These are phyloP conservation scores for Cucumis variabilis DNA, from an alignment of 331 rosid species.

Conservation along the genomic window DNA sequence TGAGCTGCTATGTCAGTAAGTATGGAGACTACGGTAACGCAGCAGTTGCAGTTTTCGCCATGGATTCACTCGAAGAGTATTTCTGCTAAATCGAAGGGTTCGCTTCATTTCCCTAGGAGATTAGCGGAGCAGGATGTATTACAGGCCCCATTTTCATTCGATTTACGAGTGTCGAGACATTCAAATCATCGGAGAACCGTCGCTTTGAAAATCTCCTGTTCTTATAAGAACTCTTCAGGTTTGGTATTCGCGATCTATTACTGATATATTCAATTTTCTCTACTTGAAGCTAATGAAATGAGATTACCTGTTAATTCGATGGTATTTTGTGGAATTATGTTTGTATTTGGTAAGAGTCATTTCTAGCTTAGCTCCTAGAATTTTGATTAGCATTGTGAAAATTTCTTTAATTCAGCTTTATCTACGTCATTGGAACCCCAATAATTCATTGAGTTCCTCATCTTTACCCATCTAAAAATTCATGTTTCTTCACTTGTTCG, in stretches of 20 bases:
- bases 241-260: neutral
- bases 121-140: constrained; percentile 42
- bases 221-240: constrained; percentile 75
- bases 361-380: neutral
- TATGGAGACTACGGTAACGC: constrained; percentile 66
- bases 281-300: neutral
- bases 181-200: constrained; percentile 48
- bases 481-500: neutral
- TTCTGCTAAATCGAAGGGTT: constrained; percentile 38
- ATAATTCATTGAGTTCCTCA: neutral
- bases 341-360: neutral
- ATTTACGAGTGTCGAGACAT: constrained; percentile 33
- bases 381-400: neutral
- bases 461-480: neutral
- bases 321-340: neutral
- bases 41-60: constrained; percentile 49
- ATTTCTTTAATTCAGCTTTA: neutral
- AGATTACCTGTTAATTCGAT: neutral
- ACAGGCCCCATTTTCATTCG: constrained; percentile 47
- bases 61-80: constrained; percentile 47
- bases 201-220: constrained; percentile 57
- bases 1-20: constrained; percentile 20
- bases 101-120: constrained; percentile 44
- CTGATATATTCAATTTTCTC: neutral
- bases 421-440: neutral